Evolutionary conservation across 345 rosid species (phyloP), one percentile per base, ranked within the genome.

Genomic region (Anastatica hierochuntica): DNA sequence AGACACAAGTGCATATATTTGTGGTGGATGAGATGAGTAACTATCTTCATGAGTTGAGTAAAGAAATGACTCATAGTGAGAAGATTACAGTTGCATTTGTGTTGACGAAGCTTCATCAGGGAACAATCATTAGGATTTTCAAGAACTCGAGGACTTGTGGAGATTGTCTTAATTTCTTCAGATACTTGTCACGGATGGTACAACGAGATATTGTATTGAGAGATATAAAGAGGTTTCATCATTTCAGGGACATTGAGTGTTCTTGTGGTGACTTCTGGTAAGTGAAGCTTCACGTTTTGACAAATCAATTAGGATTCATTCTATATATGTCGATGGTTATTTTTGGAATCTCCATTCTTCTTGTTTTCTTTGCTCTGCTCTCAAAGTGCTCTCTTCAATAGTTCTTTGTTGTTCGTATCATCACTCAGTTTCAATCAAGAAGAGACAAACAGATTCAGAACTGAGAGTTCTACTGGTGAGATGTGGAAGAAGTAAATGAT

Each of bases 251-350:
- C 45, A 70, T 69, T 3, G 55, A 45, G 16, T 69, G 74, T 49
- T 70, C 74, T 45, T 70, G 74, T 20, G 66, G 70, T 38, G 47
- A 70, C 60, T 70, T 63, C 57, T 69, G 70, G 74, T 69, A 63
- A 53, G 21, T 12, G 19, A 54, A 46, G 34, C 33, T 54, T 63
- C 23, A 6, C n/a, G 4, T 24, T 37, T 53, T 18, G 46, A 15
- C 31, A 6, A 43, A 43, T 35, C 46, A 50, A 49, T 61, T 40
- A 50, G 17, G 14, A 20, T 18, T 44, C 56, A 47, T 38, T 18
- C n/a, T n/a, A n/a, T n/a, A n/a, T n/a, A n/a, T n/a, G n/a, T n/a
- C n/a, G n/a, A n/a, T n/a, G n/a, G n/a, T n/a, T n/a, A n/a, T n/a
- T n/a, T n/a, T n/a, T n/a, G n/a, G n/a, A n/a, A n/a, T n/a, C n/a